Conservation (phyloP, 2,329 filamentous ascomycete species). For the Neofusicoccum ribis region DNA sequence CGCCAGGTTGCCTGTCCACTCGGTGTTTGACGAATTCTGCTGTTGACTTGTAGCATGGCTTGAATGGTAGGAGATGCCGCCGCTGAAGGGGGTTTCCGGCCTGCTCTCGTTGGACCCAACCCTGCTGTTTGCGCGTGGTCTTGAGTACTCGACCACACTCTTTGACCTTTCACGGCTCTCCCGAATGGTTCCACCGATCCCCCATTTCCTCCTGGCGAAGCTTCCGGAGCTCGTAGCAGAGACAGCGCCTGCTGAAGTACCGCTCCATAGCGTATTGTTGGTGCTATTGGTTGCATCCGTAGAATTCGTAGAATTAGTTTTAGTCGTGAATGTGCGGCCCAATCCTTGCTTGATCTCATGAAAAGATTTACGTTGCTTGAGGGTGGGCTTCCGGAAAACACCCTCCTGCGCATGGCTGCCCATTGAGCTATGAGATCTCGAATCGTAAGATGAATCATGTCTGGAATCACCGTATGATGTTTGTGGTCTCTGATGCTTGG, state of each 20-base stretch:
- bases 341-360: conserved; percentile 74
- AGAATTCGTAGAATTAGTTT: conserved; percentile 79
- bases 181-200: conserved; percentile 34
- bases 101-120: conserved; percentile 41
- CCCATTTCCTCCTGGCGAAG: conserved; percentile 71
- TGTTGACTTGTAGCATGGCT: conserved; percentile 66
- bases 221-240: conserved; percentile 96
- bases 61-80: conserved; percentile 79
- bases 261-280: conserved; percentile 87
- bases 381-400: conserved; percentile 19
- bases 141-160: conserved; percentile 62
- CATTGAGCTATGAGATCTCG: conserved; percentile 8
- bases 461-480: not conserved
- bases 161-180: conserved; percentile 51
- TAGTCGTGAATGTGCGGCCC: conserved; percentile 80
- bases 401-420: conserved; percentile 29
- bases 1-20: conserved; percentile 59
- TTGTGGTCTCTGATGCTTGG: conserved; percentile 40
- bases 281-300: conserved; percentile 67
- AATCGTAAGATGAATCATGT: not conserved
- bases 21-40: conserved; percentile 56
- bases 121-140: conserved; percentile 29
- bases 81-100: conserved; percentile 63
- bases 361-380: conserved; percentile 70
- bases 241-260: conserved; percentile 82